These are phyloP conservation scores for Leishmania tarentolae DNA, from an alignment of 208 protist species.

Conservation along the genomic window DNA sequence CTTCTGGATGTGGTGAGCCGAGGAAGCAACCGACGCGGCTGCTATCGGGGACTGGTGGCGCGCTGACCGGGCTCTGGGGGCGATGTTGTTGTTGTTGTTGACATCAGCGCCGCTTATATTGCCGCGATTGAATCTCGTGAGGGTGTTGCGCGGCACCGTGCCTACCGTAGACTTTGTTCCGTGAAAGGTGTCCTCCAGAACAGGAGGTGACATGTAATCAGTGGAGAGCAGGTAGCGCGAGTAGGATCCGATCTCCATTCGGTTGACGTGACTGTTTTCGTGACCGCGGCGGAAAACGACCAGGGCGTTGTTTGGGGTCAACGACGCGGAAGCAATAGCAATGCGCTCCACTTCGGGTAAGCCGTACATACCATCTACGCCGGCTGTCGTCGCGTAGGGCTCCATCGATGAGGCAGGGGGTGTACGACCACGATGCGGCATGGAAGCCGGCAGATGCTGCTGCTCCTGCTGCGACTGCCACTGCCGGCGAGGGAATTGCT, in stretches of 20 bases:
- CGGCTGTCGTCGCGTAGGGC: not conserved
- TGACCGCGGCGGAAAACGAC: conserved; percentile 52
- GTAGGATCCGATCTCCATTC: conserved; percentile 71
- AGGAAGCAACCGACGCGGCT: not conserved
- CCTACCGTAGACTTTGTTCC: conserved; percentile 42
- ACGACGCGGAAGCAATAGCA: conserved; percentile 17
- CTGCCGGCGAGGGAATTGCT: not conserved
- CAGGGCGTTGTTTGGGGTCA: conserved; percentile 34
- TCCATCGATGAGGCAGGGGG: not conserved
- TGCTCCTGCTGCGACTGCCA: not conserved
- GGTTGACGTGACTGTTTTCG: conserved; percentile 79
- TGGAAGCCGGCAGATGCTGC: not conserved
- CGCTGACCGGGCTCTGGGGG: not conserved
- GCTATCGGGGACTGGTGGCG: not conserved
- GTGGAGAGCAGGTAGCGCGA: conserved; percentile 69
- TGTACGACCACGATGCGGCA: not conserved
- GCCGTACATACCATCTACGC: not conserved
- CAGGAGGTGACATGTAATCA: conserved; percentile 34
- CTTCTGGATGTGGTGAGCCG: not conserved
- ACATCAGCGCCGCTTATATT: not conserved
- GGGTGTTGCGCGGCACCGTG: conserved; percentile 34
- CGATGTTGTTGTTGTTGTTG: not conserved
- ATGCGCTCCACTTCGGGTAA: conserved; percentile 23
- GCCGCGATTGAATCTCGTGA: conserved; percentile 5
- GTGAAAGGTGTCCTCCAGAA: conserved; percentile 47